Percentiles rank a stretch among this genome's conserved stretches.
These are phyloP conservation scores for Colletotrichum sp. DNA, from an alignment of 2,329 filamentous ascomycete genomes.

Conservation along the genomic window DNA sequence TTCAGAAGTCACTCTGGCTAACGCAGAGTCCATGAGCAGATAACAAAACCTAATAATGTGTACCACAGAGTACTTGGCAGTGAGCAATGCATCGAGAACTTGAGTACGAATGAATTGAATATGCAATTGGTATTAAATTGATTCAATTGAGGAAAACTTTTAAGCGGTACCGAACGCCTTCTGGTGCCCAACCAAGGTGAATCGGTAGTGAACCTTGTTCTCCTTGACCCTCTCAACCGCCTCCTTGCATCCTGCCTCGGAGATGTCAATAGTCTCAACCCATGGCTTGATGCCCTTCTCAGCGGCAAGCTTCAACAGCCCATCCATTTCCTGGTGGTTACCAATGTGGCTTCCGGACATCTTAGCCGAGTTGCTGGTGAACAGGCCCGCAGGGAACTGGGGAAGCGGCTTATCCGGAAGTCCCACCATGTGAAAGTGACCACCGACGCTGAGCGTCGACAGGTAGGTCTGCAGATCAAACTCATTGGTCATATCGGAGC, in stretches of 20 bases:
- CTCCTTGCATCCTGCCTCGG: conserved; percentile 71
- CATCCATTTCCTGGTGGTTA: conserved; percentile 62
- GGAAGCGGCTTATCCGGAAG: conserved; percentile 57
- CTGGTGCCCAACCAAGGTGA: conserved; percentile 72
- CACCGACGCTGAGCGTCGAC: conserved; percentile 54
- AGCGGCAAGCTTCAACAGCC: conserved; percentile 61
- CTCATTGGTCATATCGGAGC: conserved; percentile 53
- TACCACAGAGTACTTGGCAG: too few species aligned
- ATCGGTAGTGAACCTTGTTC: conserved; percentile 75
- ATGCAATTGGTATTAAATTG: not conserved
- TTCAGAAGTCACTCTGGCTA: not conserved
- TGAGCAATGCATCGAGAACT: not conserved
- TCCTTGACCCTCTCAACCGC: conserved; percentile 72
- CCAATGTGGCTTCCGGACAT: conserved; percentile 62
- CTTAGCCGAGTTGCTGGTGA: conserved; percentile 43
- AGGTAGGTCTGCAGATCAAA: conserved; percentile 61
- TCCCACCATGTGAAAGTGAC: conserved; percentile 63
- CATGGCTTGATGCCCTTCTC: conserved; percentile 60
- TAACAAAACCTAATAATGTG: too few species aligned
- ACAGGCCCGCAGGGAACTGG: conserved; percentile 43
- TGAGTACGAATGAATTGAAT: not conserved
- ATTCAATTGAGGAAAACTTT: not conserved
- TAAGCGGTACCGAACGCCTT: conserved; percentile 57
- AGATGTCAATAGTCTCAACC: conserved; percentile 69
- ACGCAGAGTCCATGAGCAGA: not conserved